Base-by-base conservation (phyloP, 495 filamentous ascomycete genomes). In the Lasiosphaeria hispida region DNA sequence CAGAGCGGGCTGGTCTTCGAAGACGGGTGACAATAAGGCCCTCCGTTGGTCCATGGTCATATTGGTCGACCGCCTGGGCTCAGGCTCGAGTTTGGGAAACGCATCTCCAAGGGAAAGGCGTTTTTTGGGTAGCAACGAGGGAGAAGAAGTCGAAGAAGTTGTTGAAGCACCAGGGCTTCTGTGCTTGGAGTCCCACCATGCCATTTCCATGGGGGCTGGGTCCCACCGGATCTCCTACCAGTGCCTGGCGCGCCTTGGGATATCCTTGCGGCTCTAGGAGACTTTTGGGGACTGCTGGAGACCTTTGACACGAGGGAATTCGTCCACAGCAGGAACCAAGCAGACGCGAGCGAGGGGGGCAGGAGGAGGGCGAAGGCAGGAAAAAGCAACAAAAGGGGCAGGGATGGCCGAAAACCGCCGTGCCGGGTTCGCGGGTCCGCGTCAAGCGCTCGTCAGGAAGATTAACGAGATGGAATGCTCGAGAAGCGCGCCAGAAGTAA, bases 171-270 rank as follows among this genome's bases (percentile, higher is more conserved):
- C 58, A 43, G 33, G 47, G 18, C 52, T 49, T 38, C 57, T 55
- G 60, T 60, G 58, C 43, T 58, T 50, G 7, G 67, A 52, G 53
- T 69, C 68, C 64, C 63, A 69, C 65, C 67, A 69, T 19, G 61
- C 68, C 68, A 71, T 71, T 40, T 43, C 51, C 3, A 38, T 14
- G 35, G 30, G 37, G 43, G 40, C 39, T 34, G 30, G 49, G 34
- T 40, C 8, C 40, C 19, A 15, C 40, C 36, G 14, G 33, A 41
- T 33, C 14, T 18, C 43, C 43, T 15, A 45, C 43, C 43, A 18
- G 40, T 10, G 38, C 19, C n/a, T 30, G 23, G 23, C 23, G 23
- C 23, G 23, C 23, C 23, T 30, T 30, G 23, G 23, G 23, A 30
- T 41, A 54, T 43, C 51, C 51, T 54, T 41, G 51, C 23, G 23